Evolutionary conservation across 306 rosid genomes (phyloP).

Genomic region (Corylus avellana): DNA sequence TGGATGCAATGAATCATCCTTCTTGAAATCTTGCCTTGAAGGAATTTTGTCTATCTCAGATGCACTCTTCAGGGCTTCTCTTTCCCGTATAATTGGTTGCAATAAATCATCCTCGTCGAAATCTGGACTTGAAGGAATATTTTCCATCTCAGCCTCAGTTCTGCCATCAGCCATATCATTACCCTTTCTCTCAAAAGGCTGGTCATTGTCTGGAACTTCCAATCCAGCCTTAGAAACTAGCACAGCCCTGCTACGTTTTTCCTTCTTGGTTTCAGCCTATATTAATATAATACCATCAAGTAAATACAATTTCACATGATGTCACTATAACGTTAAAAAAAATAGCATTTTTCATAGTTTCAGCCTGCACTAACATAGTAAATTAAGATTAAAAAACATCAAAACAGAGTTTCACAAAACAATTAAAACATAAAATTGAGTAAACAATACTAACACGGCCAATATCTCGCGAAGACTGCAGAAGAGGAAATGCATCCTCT

Average conservation of each 20-base stretch:
- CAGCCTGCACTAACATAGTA: not conserved
- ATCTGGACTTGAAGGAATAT: conserved; percentile 26
- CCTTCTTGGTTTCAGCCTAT: conserved; percentile 68
- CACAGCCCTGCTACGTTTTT: conserved; percentile 59
- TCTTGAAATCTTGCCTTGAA: conserved; percentile 22
- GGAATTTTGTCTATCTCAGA: conserved; percentile 6
- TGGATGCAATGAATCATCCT: conserved; percentile 32
- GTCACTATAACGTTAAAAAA: not conserved
- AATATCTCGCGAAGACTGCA: conserved; percentile 61
- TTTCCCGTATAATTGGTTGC: conserved; percentile 25
- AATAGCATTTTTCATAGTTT: not conserved
- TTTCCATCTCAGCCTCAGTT: conserved; percentile 46
- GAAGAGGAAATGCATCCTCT: conserved; percentile 66
- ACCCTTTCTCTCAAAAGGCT: conserved; percentile 26
- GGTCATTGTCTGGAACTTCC: conserved; percentile 36
- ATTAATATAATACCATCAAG: not conserved
- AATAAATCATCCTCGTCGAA: conserved; percentile 30
- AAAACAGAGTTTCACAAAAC: not conserved
- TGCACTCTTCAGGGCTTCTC: conserved; percentile 23
- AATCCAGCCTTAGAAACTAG: conserved; percentile 63
- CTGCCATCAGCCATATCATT: conserved; percentile 7
- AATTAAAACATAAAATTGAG: conserved; percentile 20
- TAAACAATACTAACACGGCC: conserved; percentile 60
- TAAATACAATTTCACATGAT: conserved; percentile 17
- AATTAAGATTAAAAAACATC: not conserved